These are phyloP conservation scores for Hymenoscyphus occultus DNA, from an alignment of 2,329 filamentous ascomycete species.

Conservation along the genomic window DNA sequence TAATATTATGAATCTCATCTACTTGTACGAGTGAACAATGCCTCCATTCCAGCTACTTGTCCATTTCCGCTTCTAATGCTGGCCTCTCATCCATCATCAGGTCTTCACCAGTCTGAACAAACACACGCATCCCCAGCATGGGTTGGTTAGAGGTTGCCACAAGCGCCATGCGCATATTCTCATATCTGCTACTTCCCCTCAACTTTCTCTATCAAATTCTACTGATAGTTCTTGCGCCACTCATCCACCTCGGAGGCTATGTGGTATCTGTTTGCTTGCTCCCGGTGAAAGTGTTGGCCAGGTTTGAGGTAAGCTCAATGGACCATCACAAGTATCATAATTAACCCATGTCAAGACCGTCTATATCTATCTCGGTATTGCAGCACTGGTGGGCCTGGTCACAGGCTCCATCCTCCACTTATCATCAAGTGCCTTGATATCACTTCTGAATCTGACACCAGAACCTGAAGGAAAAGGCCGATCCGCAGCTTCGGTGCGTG, in stretches of 20 bases:
- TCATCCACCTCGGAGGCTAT: slow-evolving; percentile 30
- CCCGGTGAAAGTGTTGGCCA: slow-evolving; percentile 30
- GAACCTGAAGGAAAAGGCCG: slow-evolving; percentile 21
- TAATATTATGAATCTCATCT: not conserved
- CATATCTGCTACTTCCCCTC: slow-evolving; percentile 29
- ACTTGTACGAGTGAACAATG: not conserved
- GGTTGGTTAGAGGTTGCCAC: slow-evolving; percentile 23
- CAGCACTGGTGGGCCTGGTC: slow-evolving; percentile 62
- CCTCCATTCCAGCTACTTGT: not conserved
- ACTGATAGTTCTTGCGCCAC: slow-evolving; percentile 26
- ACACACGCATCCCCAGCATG: slow-evolving; percentile 14
- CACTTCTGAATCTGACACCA: slow-evolving; percentile 45
- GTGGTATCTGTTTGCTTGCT: slow-evolving; percentile 24
- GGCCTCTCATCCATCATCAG: not conserved
- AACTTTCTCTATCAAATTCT: slow-evolving; percentile 22
- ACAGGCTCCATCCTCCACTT: slow-evolving; percentile 59
- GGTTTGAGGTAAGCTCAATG: slow-evolving; percentile 31
- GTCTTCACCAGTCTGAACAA: not conserved
- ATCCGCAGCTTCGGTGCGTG: slow-evolving; percentile 28
- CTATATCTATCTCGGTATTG: slow-evolving; percentile 57
- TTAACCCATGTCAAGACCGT: slow-evolving; percentile 38
- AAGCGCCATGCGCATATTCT: slow-evolving; percentile 24
- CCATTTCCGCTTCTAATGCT: not conserved
- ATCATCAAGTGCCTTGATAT: slow-evolving; percentile 53
- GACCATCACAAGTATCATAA: not conserved